Percentiles rank a stretch among this genome's conserved stretches.
These are phyloP conservation scores for Solanum etuberosum DNA, from an alignment of 257 asterid species.

Conservation along the genomic window DNA sequence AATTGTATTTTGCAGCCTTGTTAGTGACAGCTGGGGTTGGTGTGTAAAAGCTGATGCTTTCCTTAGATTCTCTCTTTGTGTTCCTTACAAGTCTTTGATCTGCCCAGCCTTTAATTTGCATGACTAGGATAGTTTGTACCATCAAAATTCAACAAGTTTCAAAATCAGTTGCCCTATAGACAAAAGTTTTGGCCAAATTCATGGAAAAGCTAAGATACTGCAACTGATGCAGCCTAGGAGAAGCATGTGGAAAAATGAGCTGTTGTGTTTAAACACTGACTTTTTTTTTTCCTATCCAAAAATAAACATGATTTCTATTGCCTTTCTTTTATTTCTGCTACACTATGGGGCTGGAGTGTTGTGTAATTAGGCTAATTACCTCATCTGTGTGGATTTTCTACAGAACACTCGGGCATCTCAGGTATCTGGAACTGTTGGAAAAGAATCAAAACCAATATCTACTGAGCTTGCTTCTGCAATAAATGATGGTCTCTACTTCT, in stretches of 20 bases:
- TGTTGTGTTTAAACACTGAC: neutral
- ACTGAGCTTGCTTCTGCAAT: slow-evolving; percentile 80
- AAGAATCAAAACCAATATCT: slow-evolving; percentile 47
- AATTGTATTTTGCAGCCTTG: neutral
- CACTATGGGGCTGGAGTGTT: neutral
- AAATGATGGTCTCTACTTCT: slow-evolving; percentile 74
- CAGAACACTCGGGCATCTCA: slow-evolving; percentile 45
- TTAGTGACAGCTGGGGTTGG: neutral
- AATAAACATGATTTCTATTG: neutral
- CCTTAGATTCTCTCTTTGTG: neutral
- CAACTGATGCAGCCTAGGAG: neutral
- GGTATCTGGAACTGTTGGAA: slow-evolving; percentile 18
- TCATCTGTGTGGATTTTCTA: neutral
- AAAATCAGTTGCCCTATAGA: neutral
- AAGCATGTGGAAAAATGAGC: neutral
- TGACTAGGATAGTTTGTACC: neutral
- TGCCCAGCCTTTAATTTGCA: neutral
- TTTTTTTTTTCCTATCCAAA: neutral
- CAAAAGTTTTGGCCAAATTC: neutral
- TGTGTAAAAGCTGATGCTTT: neutral
- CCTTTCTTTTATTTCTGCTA: neutral
- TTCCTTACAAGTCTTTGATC: neutral
- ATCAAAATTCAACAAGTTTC: neutral
- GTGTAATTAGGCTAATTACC: neutral
- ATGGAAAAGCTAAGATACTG: neutral